Evolutionary conservation across 140 eudicot genomes (phyloP).

Genomic region (Oenanthe javanica): DNA sequence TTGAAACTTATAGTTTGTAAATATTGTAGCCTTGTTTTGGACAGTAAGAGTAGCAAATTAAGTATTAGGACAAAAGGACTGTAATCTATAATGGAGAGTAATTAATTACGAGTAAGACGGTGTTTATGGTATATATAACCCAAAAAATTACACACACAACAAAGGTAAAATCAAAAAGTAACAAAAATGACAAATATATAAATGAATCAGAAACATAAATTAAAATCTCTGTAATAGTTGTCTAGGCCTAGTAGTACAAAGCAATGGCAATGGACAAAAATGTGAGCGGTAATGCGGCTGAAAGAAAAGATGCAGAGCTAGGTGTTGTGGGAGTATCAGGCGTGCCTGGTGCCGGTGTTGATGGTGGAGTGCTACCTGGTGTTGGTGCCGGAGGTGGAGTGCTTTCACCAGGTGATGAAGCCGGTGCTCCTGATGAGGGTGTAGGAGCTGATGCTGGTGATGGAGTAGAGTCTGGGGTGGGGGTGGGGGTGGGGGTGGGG

Average conservation of each 20-base stretch:
- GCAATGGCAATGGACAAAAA: conserved; percentile 28
- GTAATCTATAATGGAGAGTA: too few relatives aligned
- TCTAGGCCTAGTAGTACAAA: conserved; percentile 9
- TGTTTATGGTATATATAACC: not conserved
- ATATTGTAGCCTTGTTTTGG: too few relatives aligned
- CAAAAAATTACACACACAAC: not conserved
- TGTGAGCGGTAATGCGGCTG: conserved; percentile 30
- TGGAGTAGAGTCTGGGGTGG: too few relatives aligned
- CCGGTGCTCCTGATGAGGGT: not conserved
- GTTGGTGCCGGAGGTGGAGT: conserved; percentile 13
- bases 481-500: conserved; percentile 3
- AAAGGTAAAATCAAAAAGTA: not conserved
- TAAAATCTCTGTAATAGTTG: not conserved
- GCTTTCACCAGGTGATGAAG: not conserved
- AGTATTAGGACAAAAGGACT: too few relatives aligned
- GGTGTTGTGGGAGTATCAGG: conserved; percentile 8
- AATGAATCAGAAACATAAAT: not conserved
- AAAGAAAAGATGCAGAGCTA: conserved; percentile 24
- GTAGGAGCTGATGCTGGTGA: not conserved
- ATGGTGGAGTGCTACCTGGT: conserved; percentile 6
- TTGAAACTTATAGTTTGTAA: too few relatives aligned
- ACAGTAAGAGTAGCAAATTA: too few relatives aligned
- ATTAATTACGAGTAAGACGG: not conserved
- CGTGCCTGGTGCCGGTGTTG: conserved; percentile 13
- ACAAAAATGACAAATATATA: conserved; percentile 10